Base-by-base conservation (phyloP, 1,139 yeast genomes). In the Suhomyces bokatorum region DNA sequence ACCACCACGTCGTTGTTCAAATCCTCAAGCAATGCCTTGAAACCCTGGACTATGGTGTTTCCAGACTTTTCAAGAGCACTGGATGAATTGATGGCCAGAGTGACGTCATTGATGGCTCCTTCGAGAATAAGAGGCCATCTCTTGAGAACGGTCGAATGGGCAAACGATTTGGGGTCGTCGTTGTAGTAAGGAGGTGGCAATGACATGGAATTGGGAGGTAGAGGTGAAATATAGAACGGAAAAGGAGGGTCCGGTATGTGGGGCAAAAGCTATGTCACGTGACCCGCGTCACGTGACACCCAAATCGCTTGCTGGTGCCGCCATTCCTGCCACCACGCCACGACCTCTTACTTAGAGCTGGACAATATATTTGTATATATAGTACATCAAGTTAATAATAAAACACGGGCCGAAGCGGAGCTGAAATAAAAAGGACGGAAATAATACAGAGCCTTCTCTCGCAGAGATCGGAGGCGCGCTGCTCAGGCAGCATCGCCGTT, bases 51-150 rank as follows among this genome's bases (percentile, higher is more conserved):
- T 15, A 68, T 60, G 9, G 37, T 52, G 7, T 59, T 64, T 37
- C 82, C 68, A 3, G 76, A 62, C 20, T 63, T 58, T 34, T 62
- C 51, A 33, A 52, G 47, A 10, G 10, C 13, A 11, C 59, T 45
- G 30, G 51, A 39, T 3, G 35, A 27, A 9, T 52, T 48, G 15
- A 59, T 56, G 37, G 57, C 53, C 20, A 47, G 39, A 31, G 58
- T 45, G 16, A 84, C 69, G 56, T 89, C 97, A 27, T 77, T 79
- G 42, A 87, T 73, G 29, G 83, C 81, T 22, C 84, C 86, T 27
- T 79, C 74, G 40, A 91, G 62, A 54, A 91, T 88, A 44, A 81
- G 81, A 29, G 96, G 95, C 97, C 98, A 93, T 64, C 99, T 82
- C 39, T 75, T 75, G 50, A 80, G 77, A 11, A 88, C 87, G 0